Percentiles rank a stretch among this genome's conserved stretches.
phyloP scores from a whole-genome alignment of 306 rosid genomes.

The Malus asiatica region DNA sequence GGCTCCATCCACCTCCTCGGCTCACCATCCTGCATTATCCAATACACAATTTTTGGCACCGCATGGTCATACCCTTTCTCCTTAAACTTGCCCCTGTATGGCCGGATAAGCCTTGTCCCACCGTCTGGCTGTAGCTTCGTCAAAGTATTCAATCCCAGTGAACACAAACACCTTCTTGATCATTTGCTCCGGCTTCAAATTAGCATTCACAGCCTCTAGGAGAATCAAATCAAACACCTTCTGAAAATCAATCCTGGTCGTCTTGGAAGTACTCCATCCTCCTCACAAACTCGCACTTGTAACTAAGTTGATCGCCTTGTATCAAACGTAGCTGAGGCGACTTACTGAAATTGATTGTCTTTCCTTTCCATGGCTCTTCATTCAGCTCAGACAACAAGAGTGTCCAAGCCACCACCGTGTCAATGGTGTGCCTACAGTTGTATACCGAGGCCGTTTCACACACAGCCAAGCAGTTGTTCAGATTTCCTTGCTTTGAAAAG shows the following conservation, averaged over 20 bases:
- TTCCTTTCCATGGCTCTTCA: conserved; percentile 55
- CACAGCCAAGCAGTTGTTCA: conserved; percentile 14
- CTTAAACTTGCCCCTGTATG: too few relatives aligned
- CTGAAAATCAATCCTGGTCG: background rate
- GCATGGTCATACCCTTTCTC: too few relatives aligned
- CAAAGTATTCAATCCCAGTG: background rate
- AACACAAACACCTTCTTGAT: conserved; percentile 53
- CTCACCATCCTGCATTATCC: too few relatives aligned
- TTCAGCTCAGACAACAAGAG: conserved; percentile 11
- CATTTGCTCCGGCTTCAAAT: conserved; percentile 44
- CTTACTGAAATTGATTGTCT: conserved; percentile 36
- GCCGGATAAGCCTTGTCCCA: background rate
- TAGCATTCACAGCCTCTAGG: conserved; percentile 41
- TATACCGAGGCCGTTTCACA: conserved; percentile 1
- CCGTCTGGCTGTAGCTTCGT: too few relatives aligned
- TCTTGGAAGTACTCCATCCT: conserved; percentile 11
- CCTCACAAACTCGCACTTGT: conserved; percentile 24
- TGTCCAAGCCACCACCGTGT: conserved; percentile 43
- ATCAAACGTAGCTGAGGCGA: conserved; percentile 36
- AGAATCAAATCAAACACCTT: conserved; percentile 47
- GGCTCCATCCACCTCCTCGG: conserved; percentile 21
- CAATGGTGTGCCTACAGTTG: background rate
- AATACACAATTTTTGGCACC: too few relatives aligned
- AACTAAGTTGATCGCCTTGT: conserved; percentile 23
- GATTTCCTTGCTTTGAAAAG: background rate